Conservation (phyloP, 2,329 filamentous ascomycete genomes). For the Shiraia sp. region DNA sequence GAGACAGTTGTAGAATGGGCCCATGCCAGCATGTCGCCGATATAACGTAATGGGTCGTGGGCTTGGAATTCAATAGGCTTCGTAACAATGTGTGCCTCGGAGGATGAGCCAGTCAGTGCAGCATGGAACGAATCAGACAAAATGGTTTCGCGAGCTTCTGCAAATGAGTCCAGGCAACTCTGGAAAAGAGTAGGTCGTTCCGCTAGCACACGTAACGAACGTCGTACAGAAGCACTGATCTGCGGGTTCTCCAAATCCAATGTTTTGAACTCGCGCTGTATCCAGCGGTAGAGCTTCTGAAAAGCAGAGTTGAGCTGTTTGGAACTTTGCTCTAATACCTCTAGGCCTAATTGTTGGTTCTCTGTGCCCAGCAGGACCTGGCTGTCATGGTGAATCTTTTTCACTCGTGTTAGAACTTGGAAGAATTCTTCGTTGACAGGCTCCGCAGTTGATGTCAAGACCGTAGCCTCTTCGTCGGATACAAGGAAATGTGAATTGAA, state of each 20-base stretch:
- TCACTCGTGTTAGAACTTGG: constrained; percentile 72
- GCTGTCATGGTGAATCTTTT: constrained; percentile 85
- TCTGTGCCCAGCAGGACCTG: constrained; percentile 88
- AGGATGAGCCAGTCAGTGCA: constrained; percentile 76
- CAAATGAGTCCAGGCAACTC: constrained; percentile 89
- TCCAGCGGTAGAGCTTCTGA: constrained; percentile 95
- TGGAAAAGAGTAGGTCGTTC: constrained; percentile 90
- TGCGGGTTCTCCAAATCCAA: constrained; percentile 93
- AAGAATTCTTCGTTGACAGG: constrained; percentile 89
- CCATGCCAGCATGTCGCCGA: constrained; percentile 98
- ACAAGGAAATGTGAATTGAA: constrained; percentile 85
- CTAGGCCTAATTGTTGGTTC: constrained; percentile 82
- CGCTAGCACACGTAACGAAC: constrained; percentile 82
- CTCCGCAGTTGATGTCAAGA: constrained; percentile 76
- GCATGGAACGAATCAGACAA: constrained; percentile 87
- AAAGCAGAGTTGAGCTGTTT: constrained; percentile 86
- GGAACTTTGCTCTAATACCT: constrained; percentile 89
- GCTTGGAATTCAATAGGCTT: constrained; percentile 95
- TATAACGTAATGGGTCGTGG: constrained; percentile 87
- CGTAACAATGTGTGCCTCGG: constrained; percentile 55
- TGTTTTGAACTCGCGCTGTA: constrained; percentile 89
- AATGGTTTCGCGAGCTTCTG: constrained; percentile 83
- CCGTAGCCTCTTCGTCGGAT: constrained; percentile 76
- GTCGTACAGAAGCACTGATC: constrained; percentile 81
- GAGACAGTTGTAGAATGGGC: constrained; percentile 91